These are phyloP conservation scores for Ligustrum vulgare DNA, from an alignment of 257 asterid genomes.

Conservation along the genomic window DNA sequence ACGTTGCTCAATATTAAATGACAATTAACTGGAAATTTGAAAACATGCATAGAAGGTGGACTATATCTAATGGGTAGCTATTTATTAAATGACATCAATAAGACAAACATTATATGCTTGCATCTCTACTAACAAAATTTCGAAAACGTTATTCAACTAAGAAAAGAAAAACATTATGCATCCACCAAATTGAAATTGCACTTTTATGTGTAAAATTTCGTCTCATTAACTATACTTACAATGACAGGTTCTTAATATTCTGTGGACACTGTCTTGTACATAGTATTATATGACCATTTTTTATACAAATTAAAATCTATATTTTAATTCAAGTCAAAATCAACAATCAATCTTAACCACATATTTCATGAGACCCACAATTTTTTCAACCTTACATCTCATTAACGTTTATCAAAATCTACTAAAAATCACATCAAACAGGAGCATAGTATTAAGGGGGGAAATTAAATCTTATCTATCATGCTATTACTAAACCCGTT, in stretches of 20 bases:
- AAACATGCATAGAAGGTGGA: not conserved
- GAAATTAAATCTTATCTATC: too few relatives aligned
- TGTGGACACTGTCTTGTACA: too few relatives aligned
- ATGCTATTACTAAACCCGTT: not conserved
- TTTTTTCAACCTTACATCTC: too few relatives aligned
- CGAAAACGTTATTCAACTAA: not conserved
- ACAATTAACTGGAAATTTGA: not conserved
- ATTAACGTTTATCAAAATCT: too few relatives aligned
- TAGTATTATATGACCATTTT: too few relatives aligned
- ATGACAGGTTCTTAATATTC: not conserved
- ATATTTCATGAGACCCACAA: too few relatives aligned
- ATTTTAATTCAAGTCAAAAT: too few relatives aligned
- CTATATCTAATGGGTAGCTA: slow-evolving; percentile 10
- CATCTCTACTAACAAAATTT: not conserved
- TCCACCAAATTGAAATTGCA: not conserved
- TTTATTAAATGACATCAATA: slow-evolving; percentile 19
- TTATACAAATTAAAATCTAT: too few relatives aligned
- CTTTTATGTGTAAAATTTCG: not conserved
- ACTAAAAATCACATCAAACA: too few relatives aligned
- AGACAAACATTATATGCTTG: slow-evolving; percentile 21
- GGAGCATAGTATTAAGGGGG: too few relatives aligned
- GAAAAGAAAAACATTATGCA: not conserved
- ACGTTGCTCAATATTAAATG: not conserved
- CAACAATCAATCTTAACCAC: too few relatives aligned
- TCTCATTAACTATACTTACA: not conserved